Base-by-base conservation (phyloP, 306 rosid species). In the Quercus variabilis region DNA sequence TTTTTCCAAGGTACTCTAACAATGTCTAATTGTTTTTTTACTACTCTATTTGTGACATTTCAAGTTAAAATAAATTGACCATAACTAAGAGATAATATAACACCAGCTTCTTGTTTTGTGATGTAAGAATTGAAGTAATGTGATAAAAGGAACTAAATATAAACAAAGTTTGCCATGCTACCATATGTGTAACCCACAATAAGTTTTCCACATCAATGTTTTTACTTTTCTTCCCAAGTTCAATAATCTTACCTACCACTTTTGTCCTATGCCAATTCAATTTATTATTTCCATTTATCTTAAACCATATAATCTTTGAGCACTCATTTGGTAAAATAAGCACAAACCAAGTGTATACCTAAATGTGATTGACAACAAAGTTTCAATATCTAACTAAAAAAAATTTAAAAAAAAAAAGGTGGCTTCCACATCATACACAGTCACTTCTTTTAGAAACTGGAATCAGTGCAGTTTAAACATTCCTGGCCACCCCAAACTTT, bases 361-460 rank as follows among this genome's bases (percentile, higher is more conserved):
- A 19, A 19, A 25, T 21, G 49, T 33, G 46, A 68, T 19, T 31
- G 72, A 35, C 72, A 68, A 68, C 2, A 35, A 19, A 4, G 20
- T 67, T n/a, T 35, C 1, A 33, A 4, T 68, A n/a, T 9, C 52
- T 38, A 10, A 2, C 4, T 30, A 65, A 0, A 18, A 11, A 9
- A 35, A 33, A 33, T 26, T 26, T 5, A 1, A 4, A 1, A 31
- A 43, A 79, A 76, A 78, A 79, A 81, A 65, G 63, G 81, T 80
- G 83, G 78, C 31, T 77, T 80, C 87, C 85, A 78, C 76, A 69
- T 83, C 88, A 74, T 35, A 35, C 78, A 74, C 79, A 76, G 80
- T 75, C 84, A 83, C 67, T 68, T 49, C 52, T 41, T 41, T 41
- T 46, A 9, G 54, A 68, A 68, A 35, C 3, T 33, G 8, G 19